phyloP scores from a whole-genome alignment of 108 stramenopile species.

The Skeletonema potamos region DNA sequence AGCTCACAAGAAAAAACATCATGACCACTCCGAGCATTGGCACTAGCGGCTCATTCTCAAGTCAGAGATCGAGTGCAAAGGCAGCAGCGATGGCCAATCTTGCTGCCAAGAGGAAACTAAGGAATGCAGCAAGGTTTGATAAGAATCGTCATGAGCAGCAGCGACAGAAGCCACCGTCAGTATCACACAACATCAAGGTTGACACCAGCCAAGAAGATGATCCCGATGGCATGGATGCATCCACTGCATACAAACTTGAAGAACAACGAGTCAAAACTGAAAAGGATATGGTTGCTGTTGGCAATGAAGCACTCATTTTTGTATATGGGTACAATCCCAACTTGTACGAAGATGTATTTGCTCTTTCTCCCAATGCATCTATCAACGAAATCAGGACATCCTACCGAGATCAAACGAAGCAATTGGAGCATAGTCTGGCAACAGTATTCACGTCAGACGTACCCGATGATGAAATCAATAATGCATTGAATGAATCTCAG shows the following conservation, averaged over 20 bases:
- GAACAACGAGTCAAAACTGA: background rate
- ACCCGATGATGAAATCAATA: background rate
- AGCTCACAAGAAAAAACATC: background rate
- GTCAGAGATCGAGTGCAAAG: background rate
- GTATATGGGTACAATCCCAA: slow-evolving; percentile 28
- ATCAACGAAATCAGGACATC: slow-evolving; percentile 4
- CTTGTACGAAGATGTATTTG: slow-evolving; percentile 28
- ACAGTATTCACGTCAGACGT: background rate
- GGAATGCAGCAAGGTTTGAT: background rate
- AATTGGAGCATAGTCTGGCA: slow-evolving; percentile 5
- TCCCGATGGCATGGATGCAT: background rate
- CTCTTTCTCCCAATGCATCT: slow-evolving; percentile 3
- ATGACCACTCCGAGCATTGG: background rate
- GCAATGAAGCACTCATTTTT: slow-evolving; percentile 27
- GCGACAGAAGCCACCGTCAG: background rate
- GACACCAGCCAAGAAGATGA: background rate
- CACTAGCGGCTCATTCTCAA: background rate
- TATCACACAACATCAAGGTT: background rate
- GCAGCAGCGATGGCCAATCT: background rate
- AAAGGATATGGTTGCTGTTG: slow-evolving; percentile 1
- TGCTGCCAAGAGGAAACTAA: background rate
- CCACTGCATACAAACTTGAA: background rate
- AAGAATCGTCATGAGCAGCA: background rate
- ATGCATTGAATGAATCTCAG: background rate
- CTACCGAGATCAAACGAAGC: slow-evolving; percentile 3